Conservation (phyloP, 1,284 basidiomycete species). For the Puccinia triticina region DNA sequence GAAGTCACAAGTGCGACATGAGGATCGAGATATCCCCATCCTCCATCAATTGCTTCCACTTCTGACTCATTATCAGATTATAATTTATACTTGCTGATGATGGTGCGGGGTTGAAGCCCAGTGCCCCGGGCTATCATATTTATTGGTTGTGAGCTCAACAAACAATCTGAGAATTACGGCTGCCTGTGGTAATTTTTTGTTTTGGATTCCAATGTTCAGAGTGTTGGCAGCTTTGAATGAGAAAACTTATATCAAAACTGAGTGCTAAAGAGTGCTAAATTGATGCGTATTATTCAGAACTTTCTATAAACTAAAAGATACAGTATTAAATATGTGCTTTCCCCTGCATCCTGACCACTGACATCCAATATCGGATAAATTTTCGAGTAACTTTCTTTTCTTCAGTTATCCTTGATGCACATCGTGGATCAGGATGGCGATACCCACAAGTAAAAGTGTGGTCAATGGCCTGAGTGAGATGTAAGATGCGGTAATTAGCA, state of each 20-base stretch:
- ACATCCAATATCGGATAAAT: background rate
- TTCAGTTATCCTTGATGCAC: background rate
- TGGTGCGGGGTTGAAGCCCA: no score
- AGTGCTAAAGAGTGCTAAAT: background rate
- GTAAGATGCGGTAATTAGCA: background rate
- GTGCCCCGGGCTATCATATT: no score
- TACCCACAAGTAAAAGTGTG: constrained; percentile 23
- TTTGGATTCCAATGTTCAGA: background rate
- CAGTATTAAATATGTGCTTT: background rate
- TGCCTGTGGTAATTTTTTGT: no score
- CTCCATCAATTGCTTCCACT: no score
- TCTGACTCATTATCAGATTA: background rate
- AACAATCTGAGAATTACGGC: no score
- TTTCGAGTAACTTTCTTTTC: background rate
- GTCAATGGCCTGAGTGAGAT: constrained; percentile 18
- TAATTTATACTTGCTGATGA: no score
- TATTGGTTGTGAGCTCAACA: background rate
- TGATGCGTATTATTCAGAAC: background rate
- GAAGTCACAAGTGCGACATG: no score
- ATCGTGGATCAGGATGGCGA: constrained; percentile 13
- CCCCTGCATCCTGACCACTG: background rate
- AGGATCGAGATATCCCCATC: no score
- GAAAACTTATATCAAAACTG: background rate
- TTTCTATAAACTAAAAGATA: background rate
- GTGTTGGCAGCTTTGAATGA: background rate